Base-by-base conservation (phyloP, 2,329 filamentous ascomycete species). In the Daldinia sp. region DNA sequence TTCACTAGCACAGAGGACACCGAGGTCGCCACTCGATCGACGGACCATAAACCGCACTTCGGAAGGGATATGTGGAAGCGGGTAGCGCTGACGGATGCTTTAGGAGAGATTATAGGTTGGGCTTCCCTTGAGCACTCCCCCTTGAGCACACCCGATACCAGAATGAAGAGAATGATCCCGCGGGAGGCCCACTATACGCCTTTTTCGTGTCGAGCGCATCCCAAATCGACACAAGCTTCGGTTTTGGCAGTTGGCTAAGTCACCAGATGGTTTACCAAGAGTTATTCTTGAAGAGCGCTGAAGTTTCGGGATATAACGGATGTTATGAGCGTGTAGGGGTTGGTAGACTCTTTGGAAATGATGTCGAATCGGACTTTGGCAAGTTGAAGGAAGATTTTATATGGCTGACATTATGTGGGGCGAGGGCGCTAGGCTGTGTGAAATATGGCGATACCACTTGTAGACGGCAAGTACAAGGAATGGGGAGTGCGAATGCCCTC, bases 281-380 rank as follows among this genome's bases (percentile, higher is more conserved):
- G 19, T 7, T 43, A 7, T 43, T 43, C 21, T 25, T 43, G 13
- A 21, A 11, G 34, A 48, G 23, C 25, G 43, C 17, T 30, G 51
- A 25, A 34, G 35, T 48, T 43, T 45, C 50, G 41, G 50, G 29
- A 23, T 11, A 43, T n/a, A 56, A 45, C 48, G 30, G 59, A n/a
- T 54, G 52, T 32, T 61, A 62, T 17, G 63, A 60, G 53, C 39
- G 63, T 34, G 52, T 66, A 47, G 65, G 56, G 30, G 52, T 50
- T 21, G 62, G 62, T 7, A 61, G 50, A 17, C 19, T 64, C 9
- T 61, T 66, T 50, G 60, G 60, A 19, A 43, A 43, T 21, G 17
- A 43, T 21, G 39, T 43, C 13, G 39, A 43, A 21, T 23, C 9
- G 10, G 17, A 11, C 4, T 43, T 43, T 43, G 17, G 9, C 7